Evolutionary conservation across 805 yeast genomes (phyloP).

Genomic region (Saturnispora ahearnii): DNA sequence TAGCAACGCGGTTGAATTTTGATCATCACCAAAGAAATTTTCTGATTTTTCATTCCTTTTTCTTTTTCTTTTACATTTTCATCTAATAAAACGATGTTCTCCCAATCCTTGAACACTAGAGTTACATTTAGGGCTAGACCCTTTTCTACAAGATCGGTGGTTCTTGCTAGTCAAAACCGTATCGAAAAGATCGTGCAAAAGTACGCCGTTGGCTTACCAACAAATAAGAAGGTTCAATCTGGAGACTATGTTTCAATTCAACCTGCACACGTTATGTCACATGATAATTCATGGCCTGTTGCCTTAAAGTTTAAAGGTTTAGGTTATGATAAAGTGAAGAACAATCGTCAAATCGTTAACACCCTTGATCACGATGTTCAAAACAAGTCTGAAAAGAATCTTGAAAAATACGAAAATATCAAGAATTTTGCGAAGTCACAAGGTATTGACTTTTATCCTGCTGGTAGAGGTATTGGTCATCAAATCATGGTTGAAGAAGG

Average conservation of each 20-base stretch:
- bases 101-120: not conserved
- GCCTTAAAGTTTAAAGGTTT: slow-evolving; percentile 93
- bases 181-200: slow-evolving; percentile 94
- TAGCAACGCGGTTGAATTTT: slow-evolving; percentile 5
- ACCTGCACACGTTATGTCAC: slow-evolving; percentile 99
- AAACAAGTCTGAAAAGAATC: slow-evolving; percentile 79
- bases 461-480: slow-evolving; percentile 98
- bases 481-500: slow-evolving; percentile 99
- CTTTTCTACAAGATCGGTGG: slow-evolving; percentile 1
- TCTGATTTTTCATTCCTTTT: not conserved
- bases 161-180: slow-evolving; percentile 59
- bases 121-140: not conserved
- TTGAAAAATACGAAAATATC: slow-evolving; percentile 80
- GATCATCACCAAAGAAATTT: not conserved
- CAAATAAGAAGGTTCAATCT: slow-evolving; percentile 65
- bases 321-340: slow-evolving; percentile 77
- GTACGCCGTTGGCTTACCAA: slow-evolving; percentile 78
- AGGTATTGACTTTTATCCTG: slow-evolving; percentile 95
- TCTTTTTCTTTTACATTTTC: not conserved
- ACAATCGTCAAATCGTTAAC: slow-evolving; percentile 87
- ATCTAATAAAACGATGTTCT: not conserved
- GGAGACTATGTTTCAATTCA: slow-evolving; percentile 93
- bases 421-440: slow-evolving; percentile 83
- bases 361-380: slow-evolving; percentile 98
- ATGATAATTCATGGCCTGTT: slow-evolving; percentile 99